These are phyloP conservation scores for Penicillium sp. DNA, from an alignment of 2,329 filamentous ascomycete genomes.

Conservation along the genomic window DNA sequence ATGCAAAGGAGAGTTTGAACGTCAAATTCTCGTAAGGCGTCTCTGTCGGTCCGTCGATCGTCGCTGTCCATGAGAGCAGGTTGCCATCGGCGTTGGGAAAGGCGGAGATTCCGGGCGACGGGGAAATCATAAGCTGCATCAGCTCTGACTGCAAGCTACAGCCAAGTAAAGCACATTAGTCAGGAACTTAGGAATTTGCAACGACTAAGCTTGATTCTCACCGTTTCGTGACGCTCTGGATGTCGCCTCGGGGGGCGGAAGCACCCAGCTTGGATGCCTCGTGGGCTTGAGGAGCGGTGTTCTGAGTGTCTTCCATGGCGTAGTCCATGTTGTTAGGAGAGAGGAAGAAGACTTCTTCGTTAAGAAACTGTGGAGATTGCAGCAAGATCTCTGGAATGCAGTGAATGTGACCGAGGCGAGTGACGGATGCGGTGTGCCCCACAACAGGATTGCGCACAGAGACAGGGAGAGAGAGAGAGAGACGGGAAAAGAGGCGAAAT, in stretches of 20 bases:
- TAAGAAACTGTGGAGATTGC: slow-evolving; percentile 18
- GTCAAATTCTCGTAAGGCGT: slow-evolving; percentile 86
- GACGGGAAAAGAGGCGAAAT: slow-evolving; percentile 12
- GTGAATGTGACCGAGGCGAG: slow-evolving; percentile 5
- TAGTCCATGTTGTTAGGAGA: slow-evolving; percentile 45
- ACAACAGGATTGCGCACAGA: neutral
- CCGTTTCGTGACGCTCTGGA: slow-evolving; percentile 75
- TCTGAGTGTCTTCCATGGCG: slow-evolving; percentile 61
- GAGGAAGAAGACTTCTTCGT: slow-evolving; percentile 1
- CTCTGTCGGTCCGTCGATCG: slow-evolving; percentile 83
- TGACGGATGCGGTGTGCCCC: slow-evolving; percentile 12
- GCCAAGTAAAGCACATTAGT: neutral
- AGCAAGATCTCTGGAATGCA: slow-evolving; percentile 18
- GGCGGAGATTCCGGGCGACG: slow-evolving; percentile 87
- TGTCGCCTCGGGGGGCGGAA: slow-evolving; percentile 57
- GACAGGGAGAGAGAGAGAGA: neutral
- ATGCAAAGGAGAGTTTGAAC: slow-evolving; percentile 88
- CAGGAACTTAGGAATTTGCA: neutral
- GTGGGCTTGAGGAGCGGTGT: slow-evolving; percentile 60
- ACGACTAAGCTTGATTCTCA: slow-evolving; percentile 28
- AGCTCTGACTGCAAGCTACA: slow-evolving; percentile 88
- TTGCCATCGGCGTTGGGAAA: slow-evolving; percentile 90
- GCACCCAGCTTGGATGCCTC: slow-evolving; percentile 59
- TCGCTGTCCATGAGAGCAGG: slow-evolving; percentile 87
- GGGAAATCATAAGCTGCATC: slow-evolving; percentile 96